These are phyloP conservation scores for Metarhizium humberi DNA, from an alignment of 2,329 filamentous ascomycete genomes.

Conservation along the genomic window DNA sequence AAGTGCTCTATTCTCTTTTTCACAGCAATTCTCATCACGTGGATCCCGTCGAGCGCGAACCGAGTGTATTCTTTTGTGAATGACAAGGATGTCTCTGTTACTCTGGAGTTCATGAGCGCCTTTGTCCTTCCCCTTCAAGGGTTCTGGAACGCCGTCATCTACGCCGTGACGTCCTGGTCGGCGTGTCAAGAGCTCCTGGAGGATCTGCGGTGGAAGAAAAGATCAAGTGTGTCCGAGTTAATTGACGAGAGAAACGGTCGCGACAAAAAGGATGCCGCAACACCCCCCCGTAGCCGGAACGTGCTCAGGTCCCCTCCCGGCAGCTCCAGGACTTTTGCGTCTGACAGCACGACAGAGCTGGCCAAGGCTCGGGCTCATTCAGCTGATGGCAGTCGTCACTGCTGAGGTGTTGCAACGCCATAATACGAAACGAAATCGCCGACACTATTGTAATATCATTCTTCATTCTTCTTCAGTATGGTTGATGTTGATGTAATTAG, in stretches of 20 bases:
- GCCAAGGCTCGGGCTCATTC: constrained; percentile 29
- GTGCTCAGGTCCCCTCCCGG: constrained; percentile 22
- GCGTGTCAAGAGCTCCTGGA: constrained; percentile 44
- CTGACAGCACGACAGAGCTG: constrained; percentile 42
- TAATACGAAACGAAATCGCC: not conserved
- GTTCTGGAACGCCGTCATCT: constrained; percentile 77
- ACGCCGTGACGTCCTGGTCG: constrained; percentile 58
- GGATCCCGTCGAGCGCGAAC: constrained; percentile 71
- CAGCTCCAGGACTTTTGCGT: constrained; percentile 30
- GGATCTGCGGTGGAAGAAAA: constrained; percentile 23
- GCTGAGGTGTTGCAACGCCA: not conserved
- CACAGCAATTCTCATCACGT: constrained; percentile 60
- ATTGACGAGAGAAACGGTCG: constrained; percentile 14
- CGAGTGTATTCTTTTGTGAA: constrained; percentile 61
- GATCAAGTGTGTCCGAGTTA: constrained; percentile 25
- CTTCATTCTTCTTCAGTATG: not conserved
- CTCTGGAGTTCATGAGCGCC: constrained; percentile 60
- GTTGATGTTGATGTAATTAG: not conserved
- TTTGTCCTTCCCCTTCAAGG: constrained; percentile 74
- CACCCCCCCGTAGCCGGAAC: not conserved
- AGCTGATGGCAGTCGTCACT: constrained; percentile 17
- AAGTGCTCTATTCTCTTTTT: constrained; percentile 66
- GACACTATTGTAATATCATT: not conserved
- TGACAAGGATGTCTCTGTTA: constrained; percentile 39
- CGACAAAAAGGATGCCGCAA: not conserved